Base-by-base conservation (phyloP, 2,329 filamentous ascomycete species). In the Hymenoscyphus salicellus region DNA sequence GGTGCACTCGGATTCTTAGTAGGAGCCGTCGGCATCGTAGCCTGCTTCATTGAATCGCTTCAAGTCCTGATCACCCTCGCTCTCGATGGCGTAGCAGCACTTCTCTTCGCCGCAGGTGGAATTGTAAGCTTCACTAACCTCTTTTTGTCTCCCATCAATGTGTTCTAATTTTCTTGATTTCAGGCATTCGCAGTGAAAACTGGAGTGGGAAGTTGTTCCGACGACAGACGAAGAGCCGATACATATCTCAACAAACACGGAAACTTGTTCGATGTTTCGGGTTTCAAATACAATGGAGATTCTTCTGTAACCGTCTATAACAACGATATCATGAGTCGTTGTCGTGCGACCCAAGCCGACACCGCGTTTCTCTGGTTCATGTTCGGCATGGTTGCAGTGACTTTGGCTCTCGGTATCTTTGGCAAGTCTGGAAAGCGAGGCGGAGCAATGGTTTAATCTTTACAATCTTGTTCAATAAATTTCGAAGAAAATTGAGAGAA, bases 21-120 rank as follows among this genome's bases (percentile, higher is more conserved):
- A 14, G 66, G 68, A 0, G 17, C 63, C 2, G 36, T 71, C 59
- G 72, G 72, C 1, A 55, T 73, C 7, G 63, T 52, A 2, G 66
- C 71, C 14, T 56, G 65, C 16, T 74, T 73, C 20, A 41, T 73
- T 5, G 71, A 74, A 17, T 4, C 58, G 1, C 56, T 73, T 4
- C 67, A 71, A 61, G 72, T 71, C 6, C 60, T 72, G 0, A 63
- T 73, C 2, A 69, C 71, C 33, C 61, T 72, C 2, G 58, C 26
- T 3, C 49, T 72, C 2, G 73, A 75, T 60, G 68, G 23, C 0
- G 11, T 74, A 30, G 69, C 73, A 0, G 28, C 66, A 0, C 72
- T 75, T 58, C 70, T 75, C 55, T 59, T 73, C 20, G 61, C 73
- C 10, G 72, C 73, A 43, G 73, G 71, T 10, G 72, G 63, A 30